Evolutionary conservation across 2,329 filamentous ascomycete species (phyloP).

Genomic region (Stagonosporopsis vannaccii): DNA sequence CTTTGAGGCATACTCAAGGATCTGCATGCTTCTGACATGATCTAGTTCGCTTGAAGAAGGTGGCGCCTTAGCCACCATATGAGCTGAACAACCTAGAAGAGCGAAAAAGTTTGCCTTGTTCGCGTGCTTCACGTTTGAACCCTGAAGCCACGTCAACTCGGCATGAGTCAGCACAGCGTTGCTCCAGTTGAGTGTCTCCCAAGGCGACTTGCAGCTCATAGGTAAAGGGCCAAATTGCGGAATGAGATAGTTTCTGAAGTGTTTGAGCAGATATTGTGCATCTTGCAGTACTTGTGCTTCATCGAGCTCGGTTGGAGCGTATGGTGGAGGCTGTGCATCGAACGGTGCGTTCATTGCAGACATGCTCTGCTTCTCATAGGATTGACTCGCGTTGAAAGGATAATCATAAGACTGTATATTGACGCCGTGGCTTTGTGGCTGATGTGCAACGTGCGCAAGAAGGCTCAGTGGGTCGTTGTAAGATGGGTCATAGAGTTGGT

Average conservation of each 20-base stretch:
- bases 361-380: neutral
- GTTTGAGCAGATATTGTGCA: constrained; percentile 20
- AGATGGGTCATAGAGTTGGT: constrained; percentile 9
- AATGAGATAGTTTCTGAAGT: constrained; percentile 23
- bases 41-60: neutral
- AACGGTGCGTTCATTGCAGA: neutral
- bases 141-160: constrained; percentile 22
- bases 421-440: constrained; percentile 5
- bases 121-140: constrained; percentile 21
- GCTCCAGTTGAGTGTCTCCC: constrained; percentile 25
- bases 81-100: constrained; percentile 21
- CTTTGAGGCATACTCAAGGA: constrained; percentile 17
- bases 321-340: constrained; percentile 14
- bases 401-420: neutral
- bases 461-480: constrained; percentile 13
- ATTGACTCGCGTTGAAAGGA: neutral
- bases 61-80: constrained; percentile 8
- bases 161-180: constrained; percentile 22
- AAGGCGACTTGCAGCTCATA: constrained; percentile 23
- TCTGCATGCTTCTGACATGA: constrained; percentile 5
- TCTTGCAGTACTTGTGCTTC: constrained; percentile 17
- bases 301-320: constrained; percentile 10
- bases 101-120: constrained; percentile 23
- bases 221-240: constrained; percentile 24
- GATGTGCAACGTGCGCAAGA: constrained; percentile 17